phyloP scores from a whole-genome alignment of 352 stramenopile species.

The Blastocystis sp. region DNA sequence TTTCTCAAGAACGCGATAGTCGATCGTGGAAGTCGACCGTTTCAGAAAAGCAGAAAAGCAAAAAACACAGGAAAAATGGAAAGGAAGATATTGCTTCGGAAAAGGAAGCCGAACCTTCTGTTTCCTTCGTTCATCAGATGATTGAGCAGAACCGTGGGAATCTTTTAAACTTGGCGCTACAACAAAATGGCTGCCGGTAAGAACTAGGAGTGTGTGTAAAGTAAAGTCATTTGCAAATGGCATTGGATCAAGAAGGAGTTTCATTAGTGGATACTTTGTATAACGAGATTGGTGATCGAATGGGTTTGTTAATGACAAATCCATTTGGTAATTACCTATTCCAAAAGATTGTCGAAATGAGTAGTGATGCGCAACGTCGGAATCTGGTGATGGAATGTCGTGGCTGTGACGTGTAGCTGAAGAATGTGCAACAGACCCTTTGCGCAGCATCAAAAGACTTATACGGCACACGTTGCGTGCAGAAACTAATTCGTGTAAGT shows the following conservation, averaged over 20 bases:
- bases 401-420: constrained; percentile 16
- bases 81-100: neutral
- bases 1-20: neutral
- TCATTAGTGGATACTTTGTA: neutral
- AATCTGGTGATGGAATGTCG: constrained; percentile 72
- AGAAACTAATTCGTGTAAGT: constrained; percentile 86
- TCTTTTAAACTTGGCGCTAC: neutral
- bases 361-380: constrained; percentile 78
- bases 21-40: neutral
- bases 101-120: neutral
- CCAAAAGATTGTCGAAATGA: constrained; percentile 93
- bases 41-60: neutral
- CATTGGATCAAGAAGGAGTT: neutral
- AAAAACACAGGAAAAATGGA: neutral
- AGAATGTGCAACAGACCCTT: constrained; percentile 79
- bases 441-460: constrained; percentile 91
- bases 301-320: neutral
- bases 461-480: constrained; percentile 91
- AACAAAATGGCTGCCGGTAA: constrained; percentile 16
- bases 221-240: neutral
- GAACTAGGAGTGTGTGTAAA: neutral
- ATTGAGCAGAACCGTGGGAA: neutral
- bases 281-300: neutral
- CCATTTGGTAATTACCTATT: constrained; percentile 90
- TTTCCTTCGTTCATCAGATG: neutral